Evolutionary conservation across 1,139 yeast species (phyloP).

Genomic region (Yamadazyma buinensis): DNA sequence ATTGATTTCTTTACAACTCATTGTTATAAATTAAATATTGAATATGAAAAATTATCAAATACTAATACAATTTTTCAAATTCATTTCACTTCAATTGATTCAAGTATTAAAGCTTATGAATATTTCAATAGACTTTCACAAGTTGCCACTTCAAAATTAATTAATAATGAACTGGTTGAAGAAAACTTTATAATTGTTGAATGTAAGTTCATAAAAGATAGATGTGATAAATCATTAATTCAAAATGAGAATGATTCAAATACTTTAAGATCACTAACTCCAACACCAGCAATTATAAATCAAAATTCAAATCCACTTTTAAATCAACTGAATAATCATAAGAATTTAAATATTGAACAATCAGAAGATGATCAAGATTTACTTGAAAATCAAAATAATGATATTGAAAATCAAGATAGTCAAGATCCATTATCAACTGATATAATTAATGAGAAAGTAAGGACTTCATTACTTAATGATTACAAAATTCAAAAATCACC

Average conservation of each 20-base stretch:
- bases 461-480: constrained; percentile 5
- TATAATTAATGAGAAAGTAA: constrained; percentile 5
- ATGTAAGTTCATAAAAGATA: constrained; percentile 28
- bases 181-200: constrained; percentile 3
- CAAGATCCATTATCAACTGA: too few species aligned
- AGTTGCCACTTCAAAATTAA: constrained; percentile 18
- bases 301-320: neutral
- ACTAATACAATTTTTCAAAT: constrained; percentile 11
- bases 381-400: constrained; percentile 2
- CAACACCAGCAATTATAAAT: constrained; percentile 12
- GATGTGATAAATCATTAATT: constrained; percentile 26
- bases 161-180: constrained; percentile 11
- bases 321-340: neutral
- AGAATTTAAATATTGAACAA: neutral
- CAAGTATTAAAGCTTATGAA: constrained; percentile 39
- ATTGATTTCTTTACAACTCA: constrained; percentile 2
- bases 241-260: too few species aligned
- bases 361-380: neutral
- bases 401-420: too few species aligned
- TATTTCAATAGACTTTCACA: constrained; percentile 24
- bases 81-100: constrained; percentile 40
- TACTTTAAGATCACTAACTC: too few species aligned
- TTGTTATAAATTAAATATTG: constrained; percentile 3
- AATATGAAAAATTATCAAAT: constrained; percentile 6
- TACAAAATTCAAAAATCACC: too few species aligned